A percentile compares a stretch with the other conserved stretches of the same genome.
Evolutionary conservation across 805 yeast species (phyloP).

Genomic region (Pichia insulana): DNA sequence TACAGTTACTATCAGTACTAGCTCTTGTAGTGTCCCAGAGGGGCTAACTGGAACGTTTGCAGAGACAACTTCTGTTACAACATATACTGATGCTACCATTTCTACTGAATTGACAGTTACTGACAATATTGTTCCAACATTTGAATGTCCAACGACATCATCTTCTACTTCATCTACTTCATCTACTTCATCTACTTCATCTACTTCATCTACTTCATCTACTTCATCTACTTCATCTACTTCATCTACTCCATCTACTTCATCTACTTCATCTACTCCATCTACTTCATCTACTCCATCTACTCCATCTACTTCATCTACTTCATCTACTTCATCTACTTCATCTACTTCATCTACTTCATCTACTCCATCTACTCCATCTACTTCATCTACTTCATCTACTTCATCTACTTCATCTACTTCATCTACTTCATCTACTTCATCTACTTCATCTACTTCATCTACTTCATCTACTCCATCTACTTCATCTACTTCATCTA

Average conservation of each 20-base stretch:
- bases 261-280: constrained; percentile 2
- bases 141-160: constrained; percentile 6
- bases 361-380: constrained; percentile 21
- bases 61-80: background rate
- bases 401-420: constrained; percentile 9
- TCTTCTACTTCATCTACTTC: background rate
- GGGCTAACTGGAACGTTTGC: constrained; percentile 9
- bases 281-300: constrained; percentile 1
- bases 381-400: constrained; percentile 3
- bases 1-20: background rate
- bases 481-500: background rate
- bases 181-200: background rate
- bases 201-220: background rate
- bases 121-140: constrained; percentile 4
- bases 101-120: constrained; percentile 5
- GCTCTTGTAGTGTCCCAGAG: constrained; percentile 4
- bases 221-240: background rate
- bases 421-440: background rate
- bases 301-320: constrained; percentile 25
- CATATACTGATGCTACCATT: background rate
- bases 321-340: constrained; percentile 11
- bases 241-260: constrained; percentile 1
- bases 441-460: background rate
- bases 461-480: background rate
- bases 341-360: constrained; percentile 12